Conservation (phyloP, 1,284 basidiomycete species). For the Melampsora americana region DNA sequence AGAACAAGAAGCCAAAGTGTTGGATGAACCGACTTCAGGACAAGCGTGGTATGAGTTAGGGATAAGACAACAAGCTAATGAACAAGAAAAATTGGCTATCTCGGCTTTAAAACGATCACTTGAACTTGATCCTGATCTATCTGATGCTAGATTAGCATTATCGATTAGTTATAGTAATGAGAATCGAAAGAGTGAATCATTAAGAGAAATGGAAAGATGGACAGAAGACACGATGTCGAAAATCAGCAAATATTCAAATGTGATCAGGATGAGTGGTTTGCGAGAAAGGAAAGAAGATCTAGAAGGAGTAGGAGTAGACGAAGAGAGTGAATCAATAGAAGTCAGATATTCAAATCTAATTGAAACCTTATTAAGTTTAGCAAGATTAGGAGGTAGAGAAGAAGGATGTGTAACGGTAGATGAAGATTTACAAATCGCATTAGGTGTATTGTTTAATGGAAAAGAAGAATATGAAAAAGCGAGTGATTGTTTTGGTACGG, state of each 20-base stretch:
- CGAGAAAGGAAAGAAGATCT: neutral
- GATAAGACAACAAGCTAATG: slow-evolving; percentile 96
- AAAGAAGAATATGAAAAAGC: slow-evolving; percentile 64
- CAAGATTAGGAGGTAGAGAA: slow-evolving; percentile 46
- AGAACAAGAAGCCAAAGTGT: slow-evolving; percentile 84
- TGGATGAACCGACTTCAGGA: slow-evolving; percentile 69
- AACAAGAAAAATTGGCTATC: slow-evolving; percentile 86
- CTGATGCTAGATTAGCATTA: slow-evolving; percentile 84
- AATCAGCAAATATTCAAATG: slow-evolving; percentile 1
- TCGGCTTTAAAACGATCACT: slow-evolving; percentile 77
- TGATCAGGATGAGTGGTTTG: neutral
- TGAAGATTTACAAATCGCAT: slow-evolving; percentile 89
- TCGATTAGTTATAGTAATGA: slow-evolving; percentile 93
- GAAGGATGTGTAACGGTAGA: slow-evolving; percentile 59
- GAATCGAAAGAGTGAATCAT: slow-evolving; percentile 63
- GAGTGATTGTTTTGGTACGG: slow-evolving; percentile 88
- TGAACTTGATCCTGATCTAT: slow-evolving; percentile 68
- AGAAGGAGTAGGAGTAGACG: neutral
- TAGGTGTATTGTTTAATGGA: slow-evolving; percentile 88
- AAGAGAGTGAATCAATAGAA: slow-evolving; percentile 12
- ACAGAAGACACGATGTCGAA: slow-evolving; percentile 54
- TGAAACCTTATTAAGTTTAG: slow-evolving; percentile 55
- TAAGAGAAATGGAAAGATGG: slow-evolving; percentile 80
- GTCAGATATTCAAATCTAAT: slow-evolving; percentile 52
- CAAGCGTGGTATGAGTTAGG: slow-evolving; percentile 85